These are phyloP conservation scores for Hapsidospora chrysogenum DNA, from an alignment of 495 filamentous ascomycete genomes.

Conservation along the genomic window DNA sequence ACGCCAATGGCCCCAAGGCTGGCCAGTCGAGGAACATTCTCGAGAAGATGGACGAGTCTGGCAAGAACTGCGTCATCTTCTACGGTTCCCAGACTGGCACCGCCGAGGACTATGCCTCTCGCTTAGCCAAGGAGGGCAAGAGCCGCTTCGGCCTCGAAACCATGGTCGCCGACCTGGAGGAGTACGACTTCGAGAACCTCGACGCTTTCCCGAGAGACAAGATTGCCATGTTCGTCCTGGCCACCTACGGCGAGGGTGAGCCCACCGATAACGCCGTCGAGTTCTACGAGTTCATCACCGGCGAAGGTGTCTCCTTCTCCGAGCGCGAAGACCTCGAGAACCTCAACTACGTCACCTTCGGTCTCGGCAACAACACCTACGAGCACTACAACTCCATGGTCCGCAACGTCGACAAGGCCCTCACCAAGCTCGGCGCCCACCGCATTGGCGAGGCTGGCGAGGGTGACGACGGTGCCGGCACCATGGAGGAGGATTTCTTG, in stretches of 20 bases:
- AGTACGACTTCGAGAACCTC: conserved; percentile 93
- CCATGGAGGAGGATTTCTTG: conserved; percentile 99
- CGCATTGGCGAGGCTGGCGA: conserved; percentile 82
- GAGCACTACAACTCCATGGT: conserved; percentile 99
- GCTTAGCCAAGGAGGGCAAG: conserved; percentile 91
- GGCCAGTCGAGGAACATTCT: conserved; percentile 83
- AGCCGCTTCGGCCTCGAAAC: conserved; percentile 94
- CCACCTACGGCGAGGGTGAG: conserved; percentile 96
- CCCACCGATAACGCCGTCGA: conserved; percentile 98
- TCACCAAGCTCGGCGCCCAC: conserved; percentile 64
- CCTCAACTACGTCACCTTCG: conserved; percentile 88
- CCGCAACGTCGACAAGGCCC: conserved; percentile 63
- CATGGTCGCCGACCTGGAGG: conserved; percentile 95
- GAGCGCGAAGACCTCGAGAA: conserved; percentile 62
- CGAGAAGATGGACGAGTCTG: conserved; percentile 87
- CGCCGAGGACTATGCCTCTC: conserved; percentile 96
- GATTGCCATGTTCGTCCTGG: conserved; percentile 85
- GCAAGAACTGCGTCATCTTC: conserved; percentile 96
- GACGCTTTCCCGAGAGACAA: conserved; percentile 81
- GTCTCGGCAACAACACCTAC: conserved; percentile 96
- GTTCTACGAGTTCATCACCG: conserved; percentile 90
- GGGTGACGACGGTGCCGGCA: conserved; percentile 94
- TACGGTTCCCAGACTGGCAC: conserved; percentile 98
- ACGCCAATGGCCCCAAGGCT: conserved; percentile 56
- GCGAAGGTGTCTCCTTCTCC: conserved; percentile 68